Base-by-base conservation (phyloP, 2,329 filamentous ascomycete genomes). In the Phaeomoniella chlamydospora region DNA sequence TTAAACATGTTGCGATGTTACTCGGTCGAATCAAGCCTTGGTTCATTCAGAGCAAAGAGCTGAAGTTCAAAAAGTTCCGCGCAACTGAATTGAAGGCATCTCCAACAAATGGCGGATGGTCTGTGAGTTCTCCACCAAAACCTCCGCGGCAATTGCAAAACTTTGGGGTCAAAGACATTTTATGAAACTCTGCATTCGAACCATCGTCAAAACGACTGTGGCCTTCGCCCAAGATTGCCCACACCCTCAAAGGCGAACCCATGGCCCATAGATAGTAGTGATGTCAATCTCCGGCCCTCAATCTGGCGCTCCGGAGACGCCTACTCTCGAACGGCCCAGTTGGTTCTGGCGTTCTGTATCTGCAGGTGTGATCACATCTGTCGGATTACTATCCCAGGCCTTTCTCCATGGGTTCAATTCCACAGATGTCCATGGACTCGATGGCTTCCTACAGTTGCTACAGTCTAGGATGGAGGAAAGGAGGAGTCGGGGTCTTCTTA, bases 1-100 rank as follows among this genome's bases (percentile, higher is more conserved):
- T 80, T 81, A 65, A 93, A 88, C 86, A 94, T 93, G 44, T 48
- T 70, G 46, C 53, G 33, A n/a, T n/a, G n/a, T n/a, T n/a, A n/a
- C n/a, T n/a, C n/a, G n/a, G n/a, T n/a, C n/a, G n/a, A n/a, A n/a
- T n/a, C n/a, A n/a, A 36, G 35, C 37, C 33, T 34, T 39, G 37
- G 41, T 39, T 33, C 22, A 26, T 6, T 26, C n/a, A 26, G 22
- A 26, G 22, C 22, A 26, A n/a, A n/a, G 22, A 26, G 22, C n/a
- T 26, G 22, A 26, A 26, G 22, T n/a, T 26, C 22, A n/a, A 26
- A 26, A 26, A 26, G 22, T 26, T 26, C 9, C 9, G 9, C 22
- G 22, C 22, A 26, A 9, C 22, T 26, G n/a, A n/a, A n/a, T n/a
- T n/a, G n/a, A n/a, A n/a, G n/a, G n/a, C n/a, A n/a, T n/a, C n/a